Percentiles rank a stretch among this genome's conserved stretches.
These are phyloP conservation scores for Sclerotinia nivalis DNA, from an alignment of 2,329 filamentous ascomycete species.

Conservation along the genomic window DNA sequence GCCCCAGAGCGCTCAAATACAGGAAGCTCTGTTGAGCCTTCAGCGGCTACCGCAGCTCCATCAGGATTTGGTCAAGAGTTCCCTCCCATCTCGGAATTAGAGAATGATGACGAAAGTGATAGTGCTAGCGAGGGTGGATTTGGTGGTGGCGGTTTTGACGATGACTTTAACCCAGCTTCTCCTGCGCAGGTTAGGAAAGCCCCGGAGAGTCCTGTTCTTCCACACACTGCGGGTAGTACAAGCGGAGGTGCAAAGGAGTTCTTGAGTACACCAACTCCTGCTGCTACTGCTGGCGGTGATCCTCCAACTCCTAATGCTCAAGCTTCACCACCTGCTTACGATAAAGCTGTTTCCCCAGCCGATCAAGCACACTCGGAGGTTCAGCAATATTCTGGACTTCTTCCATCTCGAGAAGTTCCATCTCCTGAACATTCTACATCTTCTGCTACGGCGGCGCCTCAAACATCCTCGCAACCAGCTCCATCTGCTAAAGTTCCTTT, in stretches of 20 bases:
- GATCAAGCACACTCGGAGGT: constrained; percentile 51
- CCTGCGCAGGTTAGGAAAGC: constrained; percentile 37
- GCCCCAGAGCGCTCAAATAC: constrained; percentile 53
- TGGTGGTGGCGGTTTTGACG: constrained; percentile 70
- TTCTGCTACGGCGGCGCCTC: constrained; percentile 34
- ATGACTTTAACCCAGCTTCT: constrained; percentile 76
- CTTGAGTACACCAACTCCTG: constrained; percentile 37
- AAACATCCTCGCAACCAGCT: constrained; percentile 38
- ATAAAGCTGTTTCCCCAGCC: constrained; percentile 45
- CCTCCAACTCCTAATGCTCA: constrained; percentile 57
- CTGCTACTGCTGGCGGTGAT: constrained; percentile 39
- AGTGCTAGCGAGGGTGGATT: constrained; percentile 70
- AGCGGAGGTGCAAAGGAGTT: constrained; percentile 37
- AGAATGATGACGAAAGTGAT: constrained; percentile 81
- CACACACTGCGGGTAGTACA: constrained; percentile 35
- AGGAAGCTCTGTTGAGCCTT: constrained; percentile 42
- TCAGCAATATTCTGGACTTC: constrained; percentile 54
- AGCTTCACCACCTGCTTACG: constrained; percentile 58
- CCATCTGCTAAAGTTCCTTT: constrained; percentile 56
- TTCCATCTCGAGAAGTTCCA: constrained; percentile 56
- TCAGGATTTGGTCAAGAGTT: constrained; percentile 74
- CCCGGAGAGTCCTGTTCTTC: constrained; percentile 29
- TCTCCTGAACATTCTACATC: constrained; percentile 39
- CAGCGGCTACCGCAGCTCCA: constrained; percentile 46
- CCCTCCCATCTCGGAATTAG: constrained; percentile 87